These are phyloP conservation scores for Fusarium guadeloupense DNA, from an alignment of 2,329 filamentous ascomycete species.

Conservation along the genomic window DNA sequence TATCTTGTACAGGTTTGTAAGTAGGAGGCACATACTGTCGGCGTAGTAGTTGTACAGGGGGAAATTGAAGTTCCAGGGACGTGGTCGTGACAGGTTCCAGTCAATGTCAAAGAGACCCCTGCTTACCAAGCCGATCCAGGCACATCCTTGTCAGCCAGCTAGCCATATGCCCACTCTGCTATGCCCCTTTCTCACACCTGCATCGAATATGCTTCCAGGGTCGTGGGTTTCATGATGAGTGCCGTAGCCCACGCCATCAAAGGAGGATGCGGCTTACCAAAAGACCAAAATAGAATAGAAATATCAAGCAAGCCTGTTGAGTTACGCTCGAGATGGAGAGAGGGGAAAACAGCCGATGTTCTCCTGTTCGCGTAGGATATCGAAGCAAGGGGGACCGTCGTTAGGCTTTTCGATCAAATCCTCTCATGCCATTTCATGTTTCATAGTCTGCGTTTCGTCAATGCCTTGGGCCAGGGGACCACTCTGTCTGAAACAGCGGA, in stretches of 20 bases:
- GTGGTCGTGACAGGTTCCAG: slow-evolving; percentile 38
- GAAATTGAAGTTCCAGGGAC: slow-evolving; percentile 37
- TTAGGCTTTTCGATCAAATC: slow-evolving; percentile 19
- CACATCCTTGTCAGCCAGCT: slow-evolving; percentile 1
- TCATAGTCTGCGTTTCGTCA: slow-evolving; percentile 39
- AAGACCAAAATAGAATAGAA: slow-evolving; percentile 20
- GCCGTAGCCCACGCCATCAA: slow-evolving; percentile 25
- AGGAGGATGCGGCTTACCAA: slow-evolving; percentile 8
- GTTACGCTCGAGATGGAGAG: slow-evolving; percentile 3
- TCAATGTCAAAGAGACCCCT: slow-evolving; percentile 26
- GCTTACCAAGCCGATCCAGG: slow-evolving; percentile 31
- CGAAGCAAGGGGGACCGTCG: slow-evolving; percentile 2
- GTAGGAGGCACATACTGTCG: too few relatives aligned
- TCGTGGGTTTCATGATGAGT: slow-evolving; percentile 39
- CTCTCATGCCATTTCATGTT: slow-evolving; percentile 29
- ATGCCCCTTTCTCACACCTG: slow-evolving; percentile 31
- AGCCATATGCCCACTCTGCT: slow-evolving; percentile 20
- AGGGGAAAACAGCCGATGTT: neutral
- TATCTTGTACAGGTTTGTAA: too few relatives aligned
- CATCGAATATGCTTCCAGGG: slow-evolving; percentile 32
- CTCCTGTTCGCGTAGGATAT: slow-evolving; percentile 2
- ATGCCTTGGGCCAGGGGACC: slow-evolving; percentile 28
- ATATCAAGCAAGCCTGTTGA: neutral
- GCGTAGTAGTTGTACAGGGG: slow-evolving; percentile 3
- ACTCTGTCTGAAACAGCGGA: slow-evolving; percentile 42